Conservation (phyloP, 805 yeast species). For the Ogataea parapolymorpha region DNA sequence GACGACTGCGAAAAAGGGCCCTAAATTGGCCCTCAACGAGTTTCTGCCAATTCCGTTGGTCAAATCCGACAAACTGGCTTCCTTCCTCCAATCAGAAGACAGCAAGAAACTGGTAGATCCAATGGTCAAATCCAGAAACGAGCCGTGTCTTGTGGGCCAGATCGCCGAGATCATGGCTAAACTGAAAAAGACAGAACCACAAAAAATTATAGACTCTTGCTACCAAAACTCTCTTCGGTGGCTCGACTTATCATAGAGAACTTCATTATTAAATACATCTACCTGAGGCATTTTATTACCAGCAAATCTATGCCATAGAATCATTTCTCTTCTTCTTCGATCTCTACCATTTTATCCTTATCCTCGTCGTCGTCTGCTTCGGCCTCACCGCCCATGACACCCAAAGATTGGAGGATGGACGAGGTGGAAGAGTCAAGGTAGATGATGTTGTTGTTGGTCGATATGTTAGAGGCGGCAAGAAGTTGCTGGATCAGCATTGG, state of each 20-base stretch:
- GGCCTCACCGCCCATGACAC: constrained; percentile 37
- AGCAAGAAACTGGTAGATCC: constrained; percentile 34
- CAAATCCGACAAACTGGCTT: constrained; percentile 51
- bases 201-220: constrained; percentile 44
- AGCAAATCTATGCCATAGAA: constrained; percentile 15
- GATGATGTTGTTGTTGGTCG: constrained; percentile 61
- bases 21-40: constrained; percentile 39
- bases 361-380: constrained; percentile 30
- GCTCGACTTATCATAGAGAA: constrained; percentile 6
- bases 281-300: constrained; percentile 13
- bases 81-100: constrained; percentile 28
- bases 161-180: constrained; percentile 70
- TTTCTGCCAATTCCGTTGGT: constrained; percentile 59
- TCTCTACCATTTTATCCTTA: constrained; percentile 26
- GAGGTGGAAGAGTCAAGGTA: constrained; percentile 63
- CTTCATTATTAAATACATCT: constrained; percentile 8
- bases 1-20: constrained; percentile 18
- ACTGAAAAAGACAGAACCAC: constrained; percentile 40
- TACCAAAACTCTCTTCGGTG: constrained; percentile 50
- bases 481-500: constrained; percentile 32
- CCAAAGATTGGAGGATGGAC: constrained; percentile 54
- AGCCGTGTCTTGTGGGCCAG: constrained; percentile 81
- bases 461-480: constrained; percentile 42
- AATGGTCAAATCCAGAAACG: constrained; percentile 81
- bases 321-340: constrained; percentile 24